These are phyloP conservation scores for Cordyceps tenuipes DNA, from an alignment of 2,329 filamentous ascomycete genomes.

Conservation along the genomic window DNA sequence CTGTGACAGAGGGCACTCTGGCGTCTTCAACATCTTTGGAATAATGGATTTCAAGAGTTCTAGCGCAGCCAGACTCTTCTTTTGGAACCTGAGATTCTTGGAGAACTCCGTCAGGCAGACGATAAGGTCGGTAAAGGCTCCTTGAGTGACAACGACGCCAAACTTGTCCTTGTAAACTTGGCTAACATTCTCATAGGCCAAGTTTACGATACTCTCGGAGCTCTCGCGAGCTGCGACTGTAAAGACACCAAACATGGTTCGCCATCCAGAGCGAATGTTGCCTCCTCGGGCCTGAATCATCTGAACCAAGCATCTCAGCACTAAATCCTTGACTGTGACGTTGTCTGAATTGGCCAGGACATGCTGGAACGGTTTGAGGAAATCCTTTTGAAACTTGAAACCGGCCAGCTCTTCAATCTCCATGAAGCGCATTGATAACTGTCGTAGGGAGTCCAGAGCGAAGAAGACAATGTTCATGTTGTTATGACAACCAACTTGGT, in stretches of 20 bases:
- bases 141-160: constrained; percentile 90
- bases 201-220: constrained; percentile 90
- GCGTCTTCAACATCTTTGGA: constrained; percentile 88
- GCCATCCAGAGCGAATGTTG: constrained; percentile 96
- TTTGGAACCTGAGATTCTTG: constrained; percentile 97
- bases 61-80: constrained; percentile 93
- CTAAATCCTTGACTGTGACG: constrained; percentile 94
- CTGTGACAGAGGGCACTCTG: constrained; percentile 83
- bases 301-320: constrained; percentile 88
- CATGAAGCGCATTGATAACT: constrained; percentile 97
- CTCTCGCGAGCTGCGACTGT: constrained; percentile 89
- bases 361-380: constrained; percentile 95
- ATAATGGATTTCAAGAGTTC: constrained; percentile 91
- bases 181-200: constrained; percentile 93
- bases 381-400: constrained; percentile 99
- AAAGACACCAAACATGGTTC: constrained; percentile 99
- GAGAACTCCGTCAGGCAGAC: constrained; percentile 97
- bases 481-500: constrained; percentile 89
- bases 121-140: constrained; percentile 90
- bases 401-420: constrained; percentile 95
- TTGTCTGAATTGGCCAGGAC: constrained; percentile 90
- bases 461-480: constrained; percentile 98
- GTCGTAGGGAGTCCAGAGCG: constrained; percentile 86
- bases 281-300: constrained; percentile 98
- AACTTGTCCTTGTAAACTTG: constrained; percentile 95